Conservation (phyloP, 2,329 filamentous ascomycete genomes). For the Clonostachys rosea region DNA sequence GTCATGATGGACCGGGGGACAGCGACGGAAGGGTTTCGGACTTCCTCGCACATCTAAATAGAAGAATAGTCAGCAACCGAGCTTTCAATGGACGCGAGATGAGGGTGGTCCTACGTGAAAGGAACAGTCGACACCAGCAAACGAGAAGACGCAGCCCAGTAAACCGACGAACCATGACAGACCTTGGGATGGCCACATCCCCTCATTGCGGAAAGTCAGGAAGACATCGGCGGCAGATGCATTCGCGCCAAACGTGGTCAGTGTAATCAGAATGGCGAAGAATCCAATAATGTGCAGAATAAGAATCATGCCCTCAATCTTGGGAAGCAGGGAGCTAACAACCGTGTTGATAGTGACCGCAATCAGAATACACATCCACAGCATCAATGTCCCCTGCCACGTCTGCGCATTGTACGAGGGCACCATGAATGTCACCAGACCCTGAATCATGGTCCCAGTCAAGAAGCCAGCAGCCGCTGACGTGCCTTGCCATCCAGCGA, state of each 20-base stretch:
- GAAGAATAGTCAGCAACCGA: not conserved
- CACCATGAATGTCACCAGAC: conserved; percentile 31
- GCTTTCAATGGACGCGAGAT: not conserved
- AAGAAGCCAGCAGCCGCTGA: conserved; percentile 34
- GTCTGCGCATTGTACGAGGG: conserved; percentile 27
- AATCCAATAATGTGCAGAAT: conserved; percentile 37
- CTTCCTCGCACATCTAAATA: conserved; percentile 38
- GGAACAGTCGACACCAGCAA: conserved; percentile 20
- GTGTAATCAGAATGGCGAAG: conserved; percentile 21
- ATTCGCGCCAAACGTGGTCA: conserved; percentile 22
- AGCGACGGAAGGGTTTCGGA: conserved; percentile 38
- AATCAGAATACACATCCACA: conserved; percentile 39
- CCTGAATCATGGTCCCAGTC: conserved; percentile 36
- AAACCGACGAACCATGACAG: conserved; percentile 40
- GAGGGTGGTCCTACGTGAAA: conserved; percentile 15
- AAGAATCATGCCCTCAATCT: conserved; percentile 44
- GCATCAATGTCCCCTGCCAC: conserved; percentile 45
- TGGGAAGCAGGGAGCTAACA: conserved; percentile 36
- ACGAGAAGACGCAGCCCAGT: conserved; percentile 30
- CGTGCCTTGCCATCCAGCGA: conserved; percentile 37
- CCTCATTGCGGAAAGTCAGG: conserved; percentile 32
- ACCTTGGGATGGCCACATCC: conserved; percentile 34
- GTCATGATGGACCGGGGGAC: conserved; percentile 46
- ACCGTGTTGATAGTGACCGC: conserved; percentile 46
- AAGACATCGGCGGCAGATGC: conserved; percentile 31